Evolutionary conservation across 495 filamentous ascomycete genomes (phyloP).

Genomic region (Rhypophila decipiens): DNA sequence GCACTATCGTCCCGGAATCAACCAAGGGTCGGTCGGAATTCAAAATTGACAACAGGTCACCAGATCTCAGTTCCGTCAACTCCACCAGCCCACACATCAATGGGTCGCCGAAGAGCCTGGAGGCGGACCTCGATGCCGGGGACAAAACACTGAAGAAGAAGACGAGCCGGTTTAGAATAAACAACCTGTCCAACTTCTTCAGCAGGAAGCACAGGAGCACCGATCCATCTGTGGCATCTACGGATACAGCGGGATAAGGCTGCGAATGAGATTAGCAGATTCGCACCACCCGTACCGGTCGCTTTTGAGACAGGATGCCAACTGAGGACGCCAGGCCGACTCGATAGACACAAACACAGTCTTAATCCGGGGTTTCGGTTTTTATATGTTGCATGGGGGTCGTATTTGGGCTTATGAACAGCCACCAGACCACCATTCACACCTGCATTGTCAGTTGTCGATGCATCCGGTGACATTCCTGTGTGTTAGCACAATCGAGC

Average conservation of each 20-base stretch:
- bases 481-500: too few relatives aligned
- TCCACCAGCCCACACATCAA: constrained; percentile 9
- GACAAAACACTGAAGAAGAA: constrained; percentile 38
- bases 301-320: too few relatives aligned
- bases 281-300: too few relatives aligned
- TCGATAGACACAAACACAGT: too few relatives aligned
- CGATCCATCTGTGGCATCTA: background rate
- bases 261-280: too few relatives aligned
- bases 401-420: too few relatives aligned
- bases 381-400: too few relatives aligned
- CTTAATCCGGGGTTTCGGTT: too few relatives aligned
- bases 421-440: too few relatives aligned
- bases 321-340: too few relatives aligned
- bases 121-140: constrained; percentile 7
- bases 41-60: constrained; percentile 1
- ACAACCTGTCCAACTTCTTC: background rate
- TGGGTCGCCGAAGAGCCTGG: constrained; percentile 18
- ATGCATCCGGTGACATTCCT: too few relatives aligned
- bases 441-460: too few relatives aligned
- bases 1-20: constrained; percentile 18
- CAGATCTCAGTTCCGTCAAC: background rate
- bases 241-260: background rate
- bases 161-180: constrained; percentile 34
- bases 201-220: background rate
- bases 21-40: constrained; percentile 17